Evolutionary conservation across 768 basidiomycete genomes (phyloP), one percentile per base, ranked within the genome.

Genomic region (Plicaturopsis crispa): DNA sequence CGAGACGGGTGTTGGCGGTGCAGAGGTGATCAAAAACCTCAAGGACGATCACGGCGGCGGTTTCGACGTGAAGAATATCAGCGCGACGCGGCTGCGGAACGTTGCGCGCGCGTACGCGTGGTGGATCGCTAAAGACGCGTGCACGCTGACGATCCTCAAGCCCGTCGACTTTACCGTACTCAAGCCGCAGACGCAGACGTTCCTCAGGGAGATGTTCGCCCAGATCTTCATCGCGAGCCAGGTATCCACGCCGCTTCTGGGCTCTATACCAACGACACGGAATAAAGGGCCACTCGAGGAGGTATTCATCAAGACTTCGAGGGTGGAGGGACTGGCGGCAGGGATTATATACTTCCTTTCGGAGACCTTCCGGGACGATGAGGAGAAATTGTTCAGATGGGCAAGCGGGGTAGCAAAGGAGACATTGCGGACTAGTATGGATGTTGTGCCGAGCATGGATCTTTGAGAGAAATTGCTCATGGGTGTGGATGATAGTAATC

Each of bases 61-160:
- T 8, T 61, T 63, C 21, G 67, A 77, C 13, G 60, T 68, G 16
- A 72, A 65, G 32, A 68, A 69, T 36, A 67, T 85, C 41, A 77
- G 82, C 8, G 57, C 66, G 4, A 66, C 73, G 14, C 73, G 81
- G 38, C 55, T 78, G 38, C 61, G 55, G 23, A 93, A 97, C 51
- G 63, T 91, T 4, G 92, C 93, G 10, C 78, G 73, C 48, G 84
- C 84, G 5, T 89, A 88, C 46, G 91, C 78, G 2, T 99, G 93
- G 90, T 90, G 88, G 78, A 75, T 96, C 30, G 85, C 89, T 4
- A 90, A 90, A 56, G 87, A 84, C 44, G 77, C 75, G 8, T 65
- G 86, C 20, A 69, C 78, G 17, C 62, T 98, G 33, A 68, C 75
- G 1, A 73, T 96, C 6, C 64, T 98, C 40, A 97, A 97, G 91